Evolutionary conservation across 164 flowering plant species (phyloP).

Genomic region (Dillenia suffruticosa): DNA sequence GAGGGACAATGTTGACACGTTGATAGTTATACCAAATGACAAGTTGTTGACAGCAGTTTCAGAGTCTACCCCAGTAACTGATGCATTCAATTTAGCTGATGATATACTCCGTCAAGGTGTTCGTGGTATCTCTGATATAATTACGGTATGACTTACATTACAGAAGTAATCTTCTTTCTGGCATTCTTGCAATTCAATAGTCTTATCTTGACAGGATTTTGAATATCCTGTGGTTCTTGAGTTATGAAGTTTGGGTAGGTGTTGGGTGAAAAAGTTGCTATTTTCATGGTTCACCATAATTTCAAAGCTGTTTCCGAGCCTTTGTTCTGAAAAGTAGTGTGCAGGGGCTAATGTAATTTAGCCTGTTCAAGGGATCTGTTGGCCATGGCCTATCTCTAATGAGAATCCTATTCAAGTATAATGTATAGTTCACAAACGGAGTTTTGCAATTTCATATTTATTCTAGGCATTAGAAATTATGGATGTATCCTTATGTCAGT

Average conservation of each 20-base stretch:
- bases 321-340: no score
- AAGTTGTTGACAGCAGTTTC: constrained; percentile 21
- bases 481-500: not conserved
- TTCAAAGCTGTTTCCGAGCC: no score
- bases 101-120: constrained; percentile 27
- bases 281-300: no score
- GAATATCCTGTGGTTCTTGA: no score
- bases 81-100: constrained; percentile 27
- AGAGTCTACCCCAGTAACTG: constrained; percentile 25
- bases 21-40: constrained; percentile 28
- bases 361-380: no score
- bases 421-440: not conserved
- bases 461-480: not conserved
- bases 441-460: not conserved
- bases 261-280: no score
- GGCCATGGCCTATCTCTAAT: no score
- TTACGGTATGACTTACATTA: constrained; percentile 7
- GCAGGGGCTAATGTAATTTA: no score
- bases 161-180: not conserved
- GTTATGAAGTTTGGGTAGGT: no score
- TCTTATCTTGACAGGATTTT: not conserved
- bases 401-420: no score
- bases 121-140: constrained; percentile 28
- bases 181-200: not conserved
- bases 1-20: constrained; percentile 21